Conservation (phyloP, 805 yeast species). For the Saccharomycopsis sp. region DNA sequence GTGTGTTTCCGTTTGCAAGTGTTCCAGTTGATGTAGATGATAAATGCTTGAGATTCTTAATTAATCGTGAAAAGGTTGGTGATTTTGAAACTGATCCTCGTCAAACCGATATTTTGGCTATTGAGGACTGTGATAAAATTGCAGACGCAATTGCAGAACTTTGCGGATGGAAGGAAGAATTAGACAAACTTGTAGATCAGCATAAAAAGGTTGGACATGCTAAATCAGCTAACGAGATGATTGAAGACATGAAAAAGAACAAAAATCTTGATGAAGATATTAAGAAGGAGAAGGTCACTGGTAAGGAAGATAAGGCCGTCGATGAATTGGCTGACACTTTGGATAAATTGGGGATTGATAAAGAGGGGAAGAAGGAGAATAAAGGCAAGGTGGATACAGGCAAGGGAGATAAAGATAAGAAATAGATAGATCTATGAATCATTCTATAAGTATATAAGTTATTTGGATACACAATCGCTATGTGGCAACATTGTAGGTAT, state of each 20-base stretch:
- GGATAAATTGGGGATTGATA: constrained; percentile 10
- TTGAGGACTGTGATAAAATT: constrained; percentile 62
- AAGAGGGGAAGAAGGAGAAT: background rate
- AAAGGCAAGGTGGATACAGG: background rate
- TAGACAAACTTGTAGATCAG: constrained; percentile 34
- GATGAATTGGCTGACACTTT: constrained; percentile 22
- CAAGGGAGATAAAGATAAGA: background rate
- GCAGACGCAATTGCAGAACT: constrained; percentile 45
- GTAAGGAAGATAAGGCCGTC: constrained; percentile 20
- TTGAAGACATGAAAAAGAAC: constrained; percentile 26
- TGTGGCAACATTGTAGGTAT: too few relatives aligned
- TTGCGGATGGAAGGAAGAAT: constrained; percentile 61
- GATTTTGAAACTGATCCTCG: constrained; percentile 51
- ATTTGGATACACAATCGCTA: background rate
- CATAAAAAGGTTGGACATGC: constrained; percentile 21
- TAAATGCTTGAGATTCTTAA: constrained; percentile 49
- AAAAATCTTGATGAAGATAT: constrained; percentile 17
- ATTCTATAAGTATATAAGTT: background rate
- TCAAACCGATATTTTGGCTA: constrained; percentile 50
- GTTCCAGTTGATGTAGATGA: constrained; percentile 60
- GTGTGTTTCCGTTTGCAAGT: constrained; percentile 86
- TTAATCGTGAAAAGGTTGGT: constrained; percentile 77
- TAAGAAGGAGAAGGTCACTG: constrained; percentile 23
- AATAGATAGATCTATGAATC: background rate
- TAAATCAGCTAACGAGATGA: constrained; percentile 24